Percentiles rank a stretch among this genome's conserved stretches.
Conservation (phyloP, 2,329 filamentous ascomycete genomes). For the Colletotrichum coccodes region DNA sequence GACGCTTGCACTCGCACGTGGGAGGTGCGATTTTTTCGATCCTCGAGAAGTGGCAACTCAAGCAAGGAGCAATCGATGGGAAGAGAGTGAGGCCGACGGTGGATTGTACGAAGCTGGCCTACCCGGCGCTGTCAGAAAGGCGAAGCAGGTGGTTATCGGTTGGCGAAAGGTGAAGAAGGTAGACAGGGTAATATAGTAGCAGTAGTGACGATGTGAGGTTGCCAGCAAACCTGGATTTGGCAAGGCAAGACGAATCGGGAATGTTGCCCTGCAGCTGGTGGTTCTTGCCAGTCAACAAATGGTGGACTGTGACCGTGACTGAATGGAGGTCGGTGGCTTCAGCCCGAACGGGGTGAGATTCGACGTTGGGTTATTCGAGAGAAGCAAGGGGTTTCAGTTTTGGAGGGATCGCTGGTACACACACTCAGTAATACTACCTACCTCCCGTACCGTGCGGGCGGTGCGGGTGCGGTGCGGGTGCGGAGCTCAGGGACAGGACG, state of each 20-base stretch:
- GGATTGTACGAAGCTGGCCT: not conserved
- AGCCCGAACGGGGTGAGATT: conserved; percentile 28
- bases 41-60: not conserved
- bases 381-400: conserved; percentile 34
- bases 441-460: not conserved
- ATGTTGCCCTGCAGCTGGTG: conserved; percentile 18
- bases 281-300: conserved; percentile 6
- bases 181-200: not conserved
- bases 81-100: not conserved
- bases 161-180: not conserved
- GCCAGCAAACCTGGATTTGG: conserved; percentile 2
- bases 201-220: not conserved
- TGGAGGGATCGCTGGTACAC: conserved; percentile 30
- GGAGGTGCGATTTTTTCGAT: not conserved
- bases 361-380: conserved; percentile 31
- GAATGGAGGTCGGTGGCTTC: conserved; percentile 31
- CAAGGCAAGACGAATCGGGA: conserved; percentile 8
- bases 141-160: not conserved
- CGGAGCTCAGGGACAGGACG: conserved; percentile 15
- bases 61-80: not conserved
- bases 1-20: conserved; percentile 2
- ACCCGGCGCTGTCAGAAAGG: not conserved
- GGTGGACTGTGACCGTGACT: conserved; percentile 6
- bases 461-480: conserved; percentile 18
- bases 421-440: not conserved